phyloP scores from a whole-genome alignment of 2,329 filamentous ascomycete genomes.

The Aspergillus flavus region DNA sequence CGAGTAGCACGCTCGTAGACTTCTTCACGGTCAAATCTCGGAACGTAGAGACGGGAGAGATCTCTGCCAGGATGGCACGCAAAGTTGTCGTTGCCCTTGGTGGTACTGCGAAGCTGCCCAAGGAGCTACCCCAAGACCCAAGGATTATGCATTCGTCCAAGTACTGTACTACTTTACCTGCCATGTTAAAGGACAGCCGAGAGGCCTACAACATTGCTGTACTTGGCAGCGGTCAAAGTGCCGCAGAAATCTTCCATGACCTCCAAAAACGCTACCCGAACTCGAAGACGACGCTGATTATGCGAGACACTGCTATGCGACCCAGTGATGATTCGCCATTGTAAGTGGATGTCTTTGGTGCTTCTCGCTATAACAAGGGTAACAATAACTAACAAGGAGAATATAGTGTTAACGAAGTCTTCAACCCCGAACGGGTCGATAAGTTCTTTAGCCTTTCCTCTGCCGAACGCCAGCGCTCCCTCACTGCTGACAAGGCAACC shows the following conservation, averaged over 20 bases:
- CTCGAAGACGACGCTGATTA: constrained; percentile 73
- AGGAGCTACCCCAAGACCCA: constrained; percentile 67
- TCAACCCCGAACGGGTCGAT: constrained; percentile 85
- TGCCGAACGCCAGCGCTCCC: constrained; percentile 60
- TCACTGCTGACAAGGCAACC: constrained; percentile 75
- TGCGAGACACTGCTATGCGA: constrained; percentile 79
- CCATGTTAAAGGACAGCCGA: constrained; percentile 41
- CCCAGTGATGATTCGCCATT: constrained; percentile 97
- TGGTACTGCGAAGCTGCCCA: constrained; percentile 70
- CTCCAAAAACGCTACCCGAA: constrained; percentile 81
- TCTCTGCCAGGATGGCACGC: constrained; percentile 44
- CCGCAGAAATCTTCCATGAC: constrained; percentile 93
- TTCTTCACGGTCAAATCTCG: constrained; percentile 69
- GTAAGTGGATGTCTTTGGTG: constrained; percentile 54
- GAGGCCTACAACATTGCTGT: constrained; percentile 73
- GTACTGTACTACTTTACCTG: constrained; percentile 60
- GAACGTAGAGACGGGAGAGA: constrained; percentile 54
- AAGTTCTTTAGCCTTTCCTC: constrained; percentile 70
- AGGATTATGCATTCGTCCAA: constrained; percentile 86
- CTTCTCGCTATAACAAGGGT: constrained; percentile 2
- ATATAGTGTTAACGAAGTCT: constrained; percentile 88
- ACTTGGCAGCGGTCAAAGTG: constrained; percentile 86
- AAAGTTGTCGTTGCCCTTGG: constrained; percentile 67
- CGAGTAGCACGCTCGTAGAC: constrained; percentile 56
- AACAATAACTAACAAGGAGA: constrained; percentile 8